phyloP scores from a whole-genome alignment of 2,329 filamentous ascomycete genomes.

The Paramyrothecium roridum region DNA sequence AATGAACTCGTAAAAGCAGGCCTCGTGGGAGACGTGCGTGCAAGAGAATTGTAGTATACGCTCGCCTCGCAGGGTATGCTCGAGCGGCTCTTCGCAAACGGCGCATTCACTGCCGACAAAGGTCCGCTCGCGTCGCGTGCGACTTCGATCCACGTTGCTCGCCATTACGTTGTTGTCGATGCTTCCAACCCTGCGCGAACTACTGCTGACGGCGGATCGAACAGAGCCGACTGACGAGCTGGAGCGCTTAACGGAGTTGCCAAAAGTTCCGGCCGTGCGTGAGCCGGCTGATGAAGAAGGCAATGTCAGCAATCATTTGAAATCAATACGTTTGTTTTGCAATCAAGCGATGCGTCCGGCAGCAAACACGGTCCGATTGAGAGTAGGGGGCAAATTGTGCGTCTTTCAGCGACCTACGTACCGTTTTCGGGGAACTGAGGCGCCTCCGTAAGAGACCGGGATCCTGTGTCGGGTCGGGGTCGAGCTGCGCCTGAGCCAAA shows the following conservation, averaged over 20 bases:
- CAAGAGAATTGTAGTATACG: conserved; percentile 94
- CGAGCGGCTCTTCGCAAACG: conserved; percentile 93
- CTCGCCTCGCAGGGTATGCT: conserved; percentile 92
- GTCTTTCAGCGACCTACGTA: conserved; percentile 15
- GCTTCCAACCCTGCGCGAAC: conserved; percentile 30
- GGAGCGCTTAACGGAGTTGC: conserved; percentile 22
- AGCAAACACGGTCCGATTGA: background rate
- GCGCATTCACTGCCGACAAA: conserved; percentile 94
- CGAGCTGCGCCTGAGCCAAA: conserved; percentile 16
- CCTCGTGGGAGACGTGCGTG: conserved; percentile 94
- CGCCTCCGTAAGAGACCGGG: conserved; percentile 20
- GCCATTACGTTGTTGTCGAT: conserved; percentile 42
- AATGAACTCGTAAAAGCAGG: conserved; percentile 98
- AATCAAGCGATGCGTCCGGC: background rate
- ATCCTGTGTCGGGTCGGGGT: conserved; percentile 21
- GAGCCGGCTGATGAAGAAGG: conserved; percentile 18
- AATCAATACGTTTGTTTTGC: background rate
- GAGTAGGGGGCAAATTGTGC: too few species aligned
- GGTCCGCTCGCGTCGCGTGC: conserved; percentile 82
- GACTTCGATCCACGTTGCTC: conserved; percentile 63
- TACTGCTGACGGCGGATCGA: conserved; percentile 25
- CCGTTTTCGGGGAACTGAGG: conserved; percentile 38
- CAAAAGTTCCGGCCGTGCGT: conserved; percentile 19
- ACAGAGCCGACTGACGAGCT: conserved; percentile 29
- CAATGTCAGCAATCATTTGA: conserved; percentile 6